These are phyloP conservation scores for Xerocomus nothofagi DNA, from an alignment of 1,284 basidiomycete species.

Conservation along the genomic window DNA sequence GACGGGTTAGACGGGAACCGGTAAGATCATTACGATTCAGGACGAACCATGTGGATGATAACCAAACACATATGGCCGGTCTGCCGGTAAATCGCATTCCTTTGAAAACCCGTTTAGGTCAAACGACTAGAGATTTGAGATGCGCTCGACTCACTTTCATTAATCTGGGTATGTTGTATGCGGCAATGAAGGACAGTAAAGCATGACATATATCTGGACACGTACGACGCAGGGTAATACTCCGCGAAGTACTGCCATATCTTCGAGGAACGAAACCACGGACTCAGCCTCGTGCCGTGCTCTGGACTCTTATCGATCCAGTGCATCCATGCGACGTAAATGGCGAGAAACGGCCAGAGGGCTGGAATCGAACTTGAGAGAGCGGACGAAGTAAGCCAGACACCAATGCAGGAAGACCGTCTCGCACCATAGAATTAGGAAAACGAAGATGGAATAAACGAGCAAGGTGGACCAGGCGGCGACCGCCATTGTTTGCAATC, in stretches of 20 bases:
- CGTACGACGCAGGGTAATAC: slow-evolving; percentile 90
- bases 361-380: slow-evolving; percentile 78
- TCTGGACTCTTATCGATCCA: slow-evolving; percentile 80
- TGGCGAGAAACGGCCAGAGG: slow-evolving; percentile 81
- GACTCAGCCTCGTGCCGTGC: slow-evolving; percentile 72
- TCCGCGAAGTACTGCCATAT: slow-evolving; percentile 89
- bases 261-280: slow-evolving; percentile 71
- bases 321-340: slow-evolving; percentile 83
- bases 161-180: slow-evolving; percentile 12
- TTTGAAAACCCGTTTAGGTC: slow-evolving; percentile 29
- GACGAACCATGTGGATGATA: slow-evolving; percentile 91
- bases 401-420: neutral
- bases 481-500: slow-evolving; percentile 85
- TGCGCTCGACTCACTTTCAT: slow-evolving; percentile 24
- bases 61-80: slow-evolving; percentile 93
- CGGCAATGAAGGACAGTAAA: neutral
- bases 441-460: slow-evolving; percentile 66
- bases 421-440: slow-evolving; percentile 79
- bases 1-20: neutral
- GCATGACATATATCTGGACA: slow-evolving; percentile 26
- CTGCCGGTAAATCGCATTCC: slow-evolving; percentile 88
- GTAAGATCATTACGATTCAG: neutral
- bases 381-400: slow-evolving; percentile 1
- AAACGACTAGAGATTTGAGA: neutral
- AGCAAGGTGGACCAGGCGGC: slow-evolving; percentile 85